A percentile compares a stretch with the other conserved stretches of the same genome.
Evolutionary conservation across 352 stramenopile genomes (phyloP).

Genomic region (Saprolegnia parasitica): DNA sequence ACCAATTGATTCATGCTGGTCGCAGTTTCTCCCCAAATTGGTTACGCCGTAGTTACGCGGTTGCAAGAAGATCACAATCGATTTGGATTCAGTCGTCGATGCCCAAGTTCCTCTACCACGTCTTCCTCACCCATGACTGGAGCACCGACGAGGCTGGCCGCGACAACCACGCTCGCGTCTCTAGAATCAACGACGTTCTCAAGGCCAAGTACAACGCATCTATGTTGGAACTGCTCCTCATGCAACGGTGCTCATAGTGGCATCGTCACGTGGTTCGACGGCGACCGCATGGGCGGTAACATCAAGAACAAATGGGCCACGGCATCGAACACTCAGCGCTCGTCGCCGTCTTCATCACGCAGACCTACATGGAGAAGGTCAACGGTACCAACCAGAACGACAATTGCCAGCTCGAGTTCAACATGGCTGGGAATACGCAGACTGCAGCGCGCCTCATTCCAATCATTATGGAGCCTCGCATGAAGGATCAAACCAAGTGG

Average conservation of each 20-base stretch:
- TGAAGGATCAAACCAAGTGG: background rate
- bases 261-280: background rate
- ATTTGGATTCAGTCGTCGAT: constrained; percentile 6
- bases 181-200: background rate
- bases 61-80: constrained; percentile 7
- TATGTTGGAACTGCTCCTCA: no score
- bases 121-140: background rate
- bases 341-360: constrained; percentile 11
- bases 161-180: background rate
- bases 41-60: no score
- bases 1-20: no score
- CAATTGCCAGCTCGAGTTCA: constrained; percentile 26
- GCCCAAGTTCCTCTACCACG: background rate
- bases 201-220: no score
- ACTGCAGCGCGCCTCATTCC: background rate
- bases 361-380: constrained; percentile 18
- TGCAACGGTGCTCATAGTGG: background rate
- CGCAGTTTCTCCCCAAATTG: no score
- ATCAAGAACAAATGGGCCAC: constrained; percentile 21
- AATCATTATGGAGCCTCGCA: background rate
- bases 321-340: constrained; percentile 9
- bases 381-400: constrained; percentile 8
- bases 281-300: background rate
- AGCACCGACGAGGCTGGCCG: background rate
- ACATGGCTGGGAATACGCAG: background rate